Conservation (phyloP, 805 yeast genomes). For the Candida nemodendra region DNA sequence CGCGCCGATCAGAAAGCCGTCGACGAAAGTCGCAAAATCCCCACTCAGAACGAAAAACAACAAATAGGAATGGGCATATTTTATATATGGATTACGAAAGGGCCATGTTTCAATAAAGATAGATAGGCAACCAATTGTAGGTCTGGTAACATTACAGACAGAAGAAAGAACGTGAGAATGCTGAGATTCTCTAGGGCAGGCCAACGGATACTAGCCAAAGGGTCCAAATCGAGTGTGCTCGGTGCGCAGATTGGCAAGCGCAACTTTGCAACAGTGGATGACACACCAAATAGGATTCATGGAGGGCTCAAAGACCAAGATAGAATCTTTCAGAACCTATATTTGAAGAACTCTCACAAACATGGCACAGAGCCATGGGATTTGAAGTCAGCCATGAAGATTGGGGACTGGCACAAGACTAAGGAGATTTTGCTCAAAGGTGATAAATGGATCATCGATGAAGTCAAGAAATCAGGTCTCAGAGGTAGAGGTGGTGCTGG, state of each 20-base stretch:
- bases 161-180: constrained; percentile 3
- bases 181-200: constrained; percentile 6
- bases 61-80: constrained; percentile 12
- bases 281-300: constrained; percentile 51
- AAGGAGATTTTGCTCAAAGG: constrained; percentile 82
- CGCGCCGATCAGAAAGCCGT: too few relatives aligned
- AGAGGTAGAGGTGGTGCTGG: constrained; percentile 96
- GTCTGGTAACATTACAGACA: too few relatives aligned
- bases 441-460: constrained; percentile 86
- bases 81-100: not conserved
- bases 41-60: constrained; percentile 5
- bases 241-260: constrained; percentile 9
- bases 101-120: too few relatives aligned
- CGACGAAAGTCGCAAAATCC: too few relatives aligned
- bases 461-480: constrained; percentile 78
- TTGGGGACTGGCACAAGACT: constrained; percentile 93
- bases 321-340: constrained; percentile 83
- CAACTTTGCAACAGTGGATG: constrained; percentile 42
- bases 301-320: constrained; percentile 83
- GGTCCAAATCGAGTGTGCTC: not conserved
- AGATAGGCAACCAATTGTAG: too few relatives aligned
- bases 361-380: constrained; percentile 60
- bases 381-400: constrained; percentile 66
- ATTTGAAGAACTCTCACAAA: constrained; percentile 46
- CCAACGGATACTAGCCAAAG: constrained; percentile 4